Base-by-base conservation (phyloP, 352 stramenopile species). In the Achlya hypogyna region DNA sequence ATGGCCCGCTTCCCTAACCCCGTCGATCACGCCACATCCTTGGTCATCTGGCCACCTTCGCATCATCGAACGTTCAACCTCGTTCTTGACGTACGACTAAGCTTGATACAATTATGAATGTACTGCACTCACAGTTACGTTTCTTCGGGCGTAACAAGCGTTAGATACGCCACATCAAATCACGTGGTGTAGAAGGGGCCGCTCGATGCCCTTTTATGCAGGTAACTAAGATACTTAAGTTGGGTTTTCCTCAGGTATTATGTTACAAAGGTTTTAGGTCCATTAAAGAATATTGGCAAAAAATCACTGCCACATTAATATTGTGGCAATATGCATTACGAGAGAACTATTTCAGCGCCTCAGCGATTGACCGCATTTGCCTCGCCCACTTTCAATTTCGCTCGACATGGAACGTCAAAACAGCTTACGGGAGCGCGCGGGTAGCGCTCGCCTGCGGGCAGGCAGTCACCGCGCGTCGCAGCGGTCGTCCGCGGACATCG, bases 401-500 rank as follows among this genome's bases (percentile, higher is more conserved):
- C 29, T 16, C 14, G 25, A 10, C 49, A 56, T 56, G 49, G 49
- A 56, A 20, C 25, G 49, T 12, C 25, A 35, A 20, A 56, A 56
- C 31, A 56, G 25, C 49, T 35, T 56, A 16, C 49, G 49, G 25
- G 49, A 56, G 31, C 49, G 49, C 10, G 49, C 49, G 12, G 49
- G 49, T 1, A 56, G 49, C 31, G 49, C 49, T 10, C 49, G 49
- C 10, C 49, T 56, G 10, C 49, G 49, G 12, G 49, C 49, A 20
- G 49, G 49, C 8, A 42, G 56, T 29, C 22, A 64, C 29, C 56
- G 56, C 9, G 28, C 32, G 16, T 23, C 56, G 34, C 70, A 81
- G 66, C 76, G 76, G 25, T 84, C 76, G 73, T 84, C 75, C 35
- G 77, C 75, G 29, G 77, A 84, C 62, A 84, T 84, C 69, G 75